These are phyloP conservation scores for Tricholoma furcatifolium DNA, from an alignment of 768 basidiomycete genomes.

Conservation along the genomic window DNA sequence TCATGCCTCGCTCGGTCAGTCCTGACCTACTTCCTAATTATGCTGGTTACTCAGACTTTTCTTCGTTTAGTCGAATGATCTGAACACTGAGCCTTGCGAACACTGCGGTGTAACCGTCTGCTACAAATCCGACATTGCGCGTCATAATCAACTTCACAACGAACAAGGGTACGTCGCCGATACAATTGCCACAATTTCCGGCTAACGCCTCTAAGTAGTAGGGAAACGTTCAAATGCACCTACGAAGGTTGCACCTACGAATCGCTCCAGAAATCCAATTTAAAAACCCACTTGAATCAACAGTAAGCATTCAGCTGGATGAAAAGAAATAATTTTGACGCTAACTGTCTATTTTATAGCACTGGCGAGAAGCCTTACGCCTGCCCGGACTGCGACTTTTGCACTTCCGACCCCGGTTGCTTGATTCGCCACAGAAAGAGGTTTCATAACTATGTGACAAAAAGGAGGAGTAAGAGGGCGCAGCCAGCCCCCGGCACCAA, in stretches of 20 bases:
- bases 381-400: conserved; percentile 27
- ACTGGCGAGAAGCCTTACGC: conserved; percentile 26
- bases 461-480: neutral
- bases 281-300: conserved; percentile 28
- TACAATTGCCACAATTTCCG: neutral
- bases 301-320: conserved; percentile 24
- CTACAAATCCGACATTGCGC: conserved; percentile 17
- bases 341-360: conserved; percentile 14
- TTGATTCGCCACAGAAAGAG: conserved; percentile 32
- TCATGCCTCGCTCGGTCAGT: conserved; percentile 15
- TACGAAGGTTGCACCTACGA: conserved; percentile 25
- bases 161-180: conserved; percentile 12
- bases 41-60: neutral
- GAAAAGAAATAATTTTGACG: neutral
- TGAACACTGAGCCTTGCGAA: conserved; percentile 17
- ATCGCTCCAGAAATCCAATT: conserved; percentile 29
- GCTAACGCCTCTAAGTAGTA: conserved; percentile 12
- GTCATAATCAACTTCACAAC: conserved; percentile 17
- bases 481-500: neutral
- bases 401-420: conserved; percentile 28
- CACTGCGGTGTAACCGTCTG: conserved; percentile 17
- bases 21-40: neutral
- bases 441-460: neutral
- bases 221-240: conserved; percentile 27
- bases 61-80: conserved; percentile 9